Evolutionary conservation across 2,329 filamentous ascomycete species (phyloP).

Genomic region (Fusarium subtropicale): DNA sequence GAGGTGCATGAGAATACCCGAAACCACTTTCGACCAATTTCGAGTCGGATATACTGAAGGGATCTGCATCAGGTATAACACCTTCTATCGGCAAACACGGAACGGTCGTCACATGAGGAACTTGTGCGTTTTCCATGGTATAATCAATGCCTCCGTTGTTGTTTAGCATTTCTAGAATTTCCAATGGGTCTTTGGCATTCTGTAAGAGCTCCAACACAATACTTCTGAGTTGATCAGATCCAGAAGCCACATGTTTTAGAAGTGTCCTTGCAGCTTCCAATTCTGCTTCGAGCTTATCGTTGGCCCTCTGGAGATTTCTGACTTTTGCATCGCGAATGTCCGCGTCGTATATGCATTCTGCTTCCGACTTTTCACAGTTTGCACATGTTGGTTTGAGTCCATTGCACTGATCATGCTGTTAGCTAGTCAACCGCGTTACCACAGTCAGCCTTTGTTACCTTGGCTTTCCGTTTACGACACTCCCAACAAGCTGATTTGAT

Average conservation of each 20-base stretch:
- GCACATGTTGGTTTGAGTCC: conserved; percentile 4
- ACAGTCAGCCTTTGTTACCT: neutral
- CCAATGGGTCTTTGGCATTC: neutral
- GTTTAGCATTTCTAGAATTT: neutral
- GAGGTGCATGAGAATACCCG: neutral
- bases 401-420: neutral
- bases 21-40: neutral
- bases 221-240: neutral
- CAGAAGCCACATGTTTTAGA: neutral
- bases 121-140: neutral
- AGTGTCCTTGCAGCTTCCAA: neutral
- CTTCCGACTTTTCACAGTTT: neutral
- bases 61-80: neutral
- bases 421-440: neutral
- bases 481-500: conserved; percentile 19
- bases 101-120: neutral
- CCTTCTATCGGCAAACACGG: neutral
- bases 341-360: conserved; percentile 18
- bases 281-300: neutral
- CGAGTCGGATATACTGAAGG: neutral
- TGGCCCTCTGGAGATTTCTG: neutral
- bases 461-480: conserved; percentile 13
- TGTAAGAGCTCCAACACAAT: neutral
- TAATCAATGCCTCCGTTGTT: neutral
- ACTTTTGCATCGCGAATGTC: neutral